These are phyloP conservation scores for Trichophyton simii DNA, from an alignment of 2,329 filamentous ascomycete species.

Conservation along the genomic window DNA sequence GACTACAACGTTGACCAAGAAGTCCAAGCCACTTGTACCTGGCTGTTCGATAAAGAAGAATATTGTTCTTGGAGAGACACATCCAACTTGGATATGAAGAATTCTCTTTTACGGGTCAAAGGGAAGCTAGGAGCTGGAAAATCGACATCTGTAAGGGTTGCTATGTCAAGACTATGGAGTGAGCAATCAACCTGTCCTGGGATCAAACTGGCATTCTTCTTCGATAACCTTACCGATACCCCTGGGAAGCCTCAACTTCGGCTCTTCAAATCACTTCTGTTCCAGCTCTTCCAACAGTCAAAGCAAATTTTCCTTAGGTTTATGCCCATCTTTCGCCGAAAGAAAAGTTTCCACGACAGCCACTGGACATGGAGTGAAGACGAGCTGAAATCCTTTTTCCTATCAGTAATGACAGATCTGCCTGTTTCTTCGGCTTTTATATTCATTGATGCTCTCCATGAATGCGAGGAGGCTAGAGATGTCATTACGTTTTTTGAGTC, in stretches of 20 bases:
- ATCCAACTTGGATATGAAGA: constrained; percentile 13
- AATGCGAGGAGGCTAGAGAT: constrained; percentile 24
- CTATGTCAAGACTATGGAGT: neutral
- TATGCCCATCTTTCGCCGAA: constrained; percentile 12
- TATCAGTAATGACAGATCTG: constrained; percentile 12
- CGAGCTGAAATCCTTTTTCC: constrained; percentile 14
- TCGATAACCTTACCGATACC: constrained; percentile 17
- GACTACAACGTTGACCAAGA: constrained; percentile 25
- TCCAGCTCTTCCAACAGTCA: constrained; percentile 17
- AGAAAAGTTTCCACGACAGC: neutral
- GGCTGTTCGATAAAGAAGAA: constrained; percentile 26
- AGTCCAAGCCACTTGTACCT: constrained; percentile 31
- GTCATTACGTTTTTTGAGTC: constrained; percentile 4
- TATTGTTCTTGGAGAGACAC: constrained; percentile 31
- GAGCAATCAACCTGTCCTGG: constrained; percentile 8
- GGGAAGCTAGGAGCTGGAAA: neutral
- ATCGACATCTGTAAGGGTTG: neutral
- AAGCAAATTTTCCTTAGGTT: constrained; percentile 12
- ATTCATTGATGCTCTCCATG: constrained; percentile 36
- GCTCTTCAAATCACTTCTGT: constrained; percentile 21
- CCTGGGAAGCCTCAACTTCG: constrained; percentile 18
- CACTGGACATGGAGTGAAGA: neutral
- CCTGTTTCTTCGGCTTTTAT: constrained; percentile 8
- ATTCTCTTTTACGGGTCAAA: constrained; percentile 27
- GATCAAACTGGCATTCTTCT: constrained; percentile 29